Evolutionary conservation across 331 rosid genomes (phyloP), one percentile per base, ranked within the genome.

Genomic region (Rhamnella rubrinervis): DNA sequence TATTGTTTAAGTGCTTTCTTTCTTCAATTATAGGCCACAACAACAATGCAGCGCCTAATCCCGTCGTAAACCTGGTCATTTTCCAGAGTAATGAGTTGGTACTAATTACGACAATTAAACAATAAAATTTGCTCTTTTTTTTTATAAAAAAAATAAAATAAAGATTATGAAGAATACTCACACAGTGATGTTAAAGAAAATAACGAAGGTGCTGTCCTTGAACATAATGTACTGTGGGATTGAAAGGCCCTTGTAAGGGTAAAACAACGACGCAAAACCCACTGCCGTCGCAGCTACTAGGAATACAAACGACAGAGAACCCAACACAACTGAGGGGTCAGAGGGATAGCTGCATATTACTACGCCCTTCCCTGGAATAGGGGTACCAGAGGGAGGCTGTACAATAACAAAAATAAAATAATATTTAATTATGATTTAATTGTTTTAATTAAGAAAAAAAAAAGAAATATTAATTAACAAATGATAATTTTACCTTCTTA

Each of bases 1-100:
- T 77, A 61, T 44, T 72, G 0, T 23, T 63, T 51, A 56, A 35
- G 79, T 67, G 81, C 39, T 63, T 67, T n/a, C 81, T 85, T 70
- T 81, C 85, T 0, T 68, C n/a, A 38, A 81, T 56, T 1, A 79
- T 79, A 1, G 88, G 85, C 88, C 85, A 81, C 28, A 84, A 50
- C 14, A 76, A 56, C 16, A 77, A 31, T 1, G 77, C 38, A 31
- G 80, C 80, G 1, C 73, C 81, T 12, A 81, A 39, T 18, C 83
- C 85, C 1, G 76, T 55, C 13, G 83, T 72, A 23, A 65, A 57
- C 73, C 88, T 84, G 78, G 9, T 57, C 13, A 18, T 6, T 20
- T 18, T 18, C 25, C 51, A 65, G 40, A 14, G 12, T n/a, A 23
- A 23, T 23, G 23, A 23, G 23, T 23, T 23, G 0, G 23, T 23